These are phyloP conservation scores for Russula vinacea DNA, from an alignment of 768 basidiomycete genomes.

Conservation along the genomic window DNA sequence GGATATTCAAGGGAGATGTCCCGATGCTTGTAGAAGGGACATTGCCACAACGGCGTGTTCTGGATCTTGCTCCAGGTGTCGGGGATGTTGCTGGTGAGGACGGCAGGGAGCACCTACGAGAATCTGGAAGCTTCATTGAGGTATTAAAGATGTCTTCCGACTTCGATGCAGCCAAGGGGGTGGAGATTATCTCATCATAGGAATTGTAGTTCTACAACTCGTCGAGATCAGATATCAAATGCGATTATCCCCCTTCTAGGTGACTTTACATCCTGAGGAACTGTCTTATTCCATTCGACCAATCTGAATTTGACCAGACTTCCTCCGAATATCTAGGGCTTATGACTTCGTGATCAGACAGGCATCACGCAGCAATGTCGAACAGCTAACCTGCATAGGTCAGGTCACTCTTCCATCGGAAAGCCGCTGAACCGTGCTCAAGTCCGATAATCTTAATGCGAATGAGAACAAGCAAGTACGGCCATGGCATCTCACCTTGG, in stretches of 20 bases:
- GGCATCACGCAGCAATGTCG: neutral
- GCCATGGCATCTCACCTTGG: constrained; percentile 55
- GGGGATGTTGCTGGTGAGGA: constrained; percentile 80
- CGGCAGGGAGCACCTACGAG: constrained; percentile 78
- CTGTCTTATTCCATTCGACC: constrained; percentile 34
- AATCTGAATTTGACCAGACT: constrained; percentile 61
- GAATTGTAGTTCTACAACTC: neutral
- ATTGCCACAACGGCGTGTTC: constrained; percentile 84
- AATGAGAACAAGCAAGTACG: neutral
- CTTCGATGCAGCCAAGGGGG: neutral
- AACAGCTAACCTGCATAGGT: constrained; percentile 67
- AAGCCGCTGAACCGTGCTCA: constrained; percentile 73
- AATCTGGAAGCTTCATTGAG: constrained; percentile 80
- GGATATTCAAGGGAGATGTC: constrained; percentile 70
- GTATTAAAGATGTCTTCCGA: constrained; percentile 52
- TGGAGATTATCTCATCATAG: neutral
- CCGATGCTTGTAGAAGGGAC: constrained; percentile 83
- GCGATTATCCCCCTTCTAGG: constrained; percentile 60
- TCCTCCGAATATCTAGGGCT: constrained; percentile 71
- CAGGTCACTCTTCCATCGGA: constrained; percentile 83
- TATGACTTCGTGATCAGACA: neutral
- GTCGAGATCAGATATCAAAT: constrained; percentile 50
- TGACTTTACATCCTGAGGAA: constrained; percentile 34
- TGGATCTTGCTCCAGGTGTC: constrained; percentile 90
- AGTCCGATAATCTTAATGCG: constrained; percentile 65